phyloP scores from a whole-genome alignment of 768 basidiomycete species.

The Exsudoporus frostii region DNA sequence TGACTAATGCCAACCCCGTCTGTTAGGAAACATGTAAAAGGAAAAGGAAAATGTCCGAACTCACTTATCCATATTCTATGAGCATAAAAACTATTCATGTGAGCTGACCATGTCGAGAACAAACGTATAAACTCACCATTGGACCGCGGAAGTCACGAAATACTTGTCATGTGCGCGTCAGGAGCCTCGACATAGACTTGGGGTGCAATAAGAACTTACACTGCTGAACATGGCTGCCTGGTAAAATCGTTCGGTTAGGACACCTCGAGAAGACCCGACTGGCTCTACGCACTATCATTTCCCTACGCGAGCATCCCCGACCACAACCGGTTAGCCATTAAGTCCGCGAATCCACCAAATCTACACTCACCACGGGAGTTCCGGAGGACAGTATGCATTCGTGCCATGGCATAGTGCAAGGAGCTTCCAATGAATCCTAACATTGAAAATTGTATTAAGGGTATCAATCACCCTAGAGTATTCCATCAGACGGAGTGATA shows the following conservation, averaged over 20 bases:
- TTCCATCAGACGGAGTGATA: background rate
- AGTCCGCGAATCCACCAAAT: background rate
- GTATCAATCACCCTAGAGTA: background rate
- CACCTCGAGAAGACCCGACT: background rate
- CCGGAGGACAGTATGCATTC: background rate
- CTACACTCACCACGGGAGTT: constrained; percentile 1
- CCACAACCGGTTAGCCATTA: background rate
- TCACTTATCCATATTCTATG: constrained; percentile 16
- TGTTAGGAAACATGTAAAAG: background rate
- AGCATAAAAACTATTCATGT: constrained; percentile 7
- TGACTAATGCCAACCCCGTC: background rate
- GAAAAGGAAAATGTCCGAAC: background rate
- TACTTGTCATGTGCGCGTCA: background rate
- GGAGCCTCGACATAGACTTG: too few relatives aligned
- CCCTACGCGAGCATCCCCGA: background rate
- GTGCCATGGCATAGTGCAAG: constrained; percentile 1
- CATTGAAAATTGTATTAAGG: background rate
- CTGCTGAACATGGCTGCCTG: background rate
- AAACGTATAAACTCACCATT: constrained; percentile 1
- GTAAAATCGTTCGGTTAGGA: background rate
- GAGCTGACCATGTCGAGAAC: background rate
- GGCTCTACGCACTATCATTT: background rate
- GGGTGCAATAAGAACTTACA: background rate
- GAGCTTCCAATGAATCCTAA: background rate
- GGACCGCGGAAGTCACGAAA: constrained; percentile 2